These are phyloP conservation scores for Ophiorrhiza pumila DNA, from an alignment of 257 asterid species.

Conservation along the genomic window DNA sequence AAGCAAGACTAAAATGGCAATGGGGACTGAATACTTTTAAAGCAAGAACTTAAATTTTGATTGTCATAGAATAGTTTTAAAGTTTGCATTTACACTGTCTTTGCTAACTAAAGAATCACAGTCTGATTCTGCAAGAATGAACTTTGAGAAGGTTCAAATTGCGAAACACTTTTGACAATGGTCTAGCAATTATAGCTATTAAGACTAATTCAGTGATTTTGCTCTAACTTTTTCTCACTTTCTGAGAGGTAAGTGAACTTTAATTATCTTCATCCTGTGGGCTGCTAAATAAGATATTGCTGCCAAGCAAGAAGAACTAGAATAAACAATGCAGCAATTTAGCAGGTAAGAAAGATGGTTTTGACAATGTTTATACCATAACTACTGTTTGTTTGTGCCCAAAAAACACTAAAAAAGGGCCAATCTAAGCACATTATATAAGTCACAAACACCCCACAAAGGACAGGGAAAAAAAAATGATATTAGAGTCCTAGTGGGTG, in stretches of 20 bases:
- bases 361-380: neutral
- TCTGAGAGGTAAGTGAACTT: neutral
- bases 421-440: slow-evolving; percentile 8
- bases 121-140: too few relatives aligned
- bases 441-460: slow-evolving; percentile 1
- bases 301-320: neutral
- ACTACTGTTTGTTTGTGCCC: slow-evolving; percentile 21
- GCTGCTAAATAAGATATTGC: slow-evolving; percentile 3
- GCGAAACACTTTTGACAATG: too few relatives aligned
- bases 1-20: neutral
- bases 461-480: slow-evolving; percentile 19
- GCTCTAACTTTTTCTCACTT: neutral
- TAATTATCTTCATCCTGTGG: neutral
- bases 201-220: neutral
- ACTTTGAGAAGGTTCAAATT: too few relatives aligned
- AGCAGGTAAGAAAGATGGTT: neutral
- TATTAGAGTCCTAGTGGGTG: slow-evolving; percentile 28
- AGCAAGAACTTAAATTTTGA: neutral
- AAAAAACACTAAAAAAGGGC: slow-evolving; percentile 10
- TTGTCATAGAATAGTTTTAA: neutral
- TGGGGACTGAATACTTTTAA: neutral
- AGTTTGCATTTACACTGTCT: neutral
- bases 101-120: too few relatives aligned
- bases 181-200: neutral
- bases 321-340: neutral